Evolutionary conservation across 306 rosid genomes (phyloP).

Genomic region (Cicer pinnatifidum): DNA sequence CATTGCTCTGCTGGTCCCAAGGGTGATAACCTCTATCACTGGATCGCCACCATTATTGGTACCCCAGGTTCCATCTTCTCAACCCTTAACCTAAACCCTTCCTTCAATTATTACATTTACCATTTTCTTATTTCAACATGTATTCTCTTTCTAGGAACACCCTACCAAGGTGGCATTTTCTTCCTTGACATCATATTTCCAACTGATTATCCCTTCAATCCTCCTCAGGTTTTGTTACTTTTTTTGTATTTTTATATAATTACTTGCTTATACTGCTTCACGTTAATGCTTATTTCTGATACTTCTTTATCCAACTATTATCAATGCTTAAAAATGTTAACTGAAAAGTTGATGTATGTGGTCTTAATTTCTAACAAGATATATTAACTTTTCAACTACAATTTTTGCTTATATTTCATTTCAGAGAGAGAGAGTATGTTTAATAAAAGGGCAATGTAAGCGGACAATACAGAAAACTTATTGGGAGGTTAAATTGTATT

Average conservation of each 20-base stretch:
- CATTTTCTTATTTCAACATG: too few species aligned
- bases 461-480: not conserved
- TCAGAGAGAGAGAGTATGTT: not conserved
- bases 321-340: not conserved
- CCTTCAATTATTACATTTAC: too few species aligned
- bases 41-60: slow-evolving; percentile 90
- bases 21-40: slow-evolving; percentile 93
- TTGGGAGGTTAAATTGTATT: slow-evolving; percentile 4
- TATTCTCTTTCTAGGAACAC: slow-evolving; percentile 61
- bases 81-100: not conserved
- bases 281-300: not conserved
- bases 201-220: slow-evolving; percentile 80
- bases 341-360: too few species aligned
- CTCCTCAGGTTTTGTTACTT: slow-evolving; percentile 67
- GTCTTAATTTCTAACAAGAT: too few species aligned
- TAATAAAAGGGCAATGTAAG: not conserved
- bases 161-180: slow-evolving; percentile 84
- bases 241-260: too few species aligned
- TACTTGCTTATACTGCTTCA: not conserved
- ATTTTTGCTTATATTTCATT: too few species aligned
- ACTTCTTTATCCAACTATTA: too few species aligned
- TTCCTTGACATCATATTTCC: slow-evolving; percentile 85
- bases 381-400: too few species aligned
- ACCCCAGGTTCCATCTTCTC: slow-evolving; percentile 56
- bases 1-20: slow-evolving; percentile 90